These are phyloP conservation scores for Chlorociboria aeruginascens DNA, from an alignment of 495 filamentous ascomycete genomes.

Conservation along the genomic window DNA sequence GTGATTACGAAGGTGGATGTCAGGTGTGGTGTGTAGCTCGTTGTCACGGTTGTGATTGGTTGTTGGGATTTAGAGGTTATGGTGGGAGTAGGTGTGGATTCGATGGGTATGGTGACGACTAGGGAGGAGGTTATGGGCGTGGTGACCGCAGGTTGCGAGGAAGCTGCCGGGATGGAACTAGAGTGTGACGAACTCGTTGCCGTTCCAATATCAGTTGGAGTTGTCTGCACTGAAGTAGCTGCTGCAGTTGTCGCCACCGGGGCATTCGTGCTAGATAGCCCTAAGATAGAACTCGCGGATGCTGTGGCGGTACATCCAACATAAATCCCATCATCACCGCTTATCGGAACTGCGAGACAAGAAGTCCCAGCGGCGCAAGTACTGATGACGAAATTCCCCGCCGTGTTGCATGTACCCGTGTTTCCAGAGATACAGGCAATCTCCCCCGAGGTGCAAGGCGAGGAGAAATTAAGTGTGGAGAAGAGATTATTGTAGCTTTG, in stretches of 20 bases:
- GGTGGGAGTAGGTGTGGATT: no score
- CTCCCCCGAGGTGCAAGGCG: conserved; percentile 9
- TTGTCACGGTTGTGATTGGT: no score
- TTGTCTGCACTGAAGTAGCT: not conserved
- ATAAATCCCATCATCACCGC: conserved; percentile 7
- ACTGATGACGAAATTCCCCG: conserved; percentile 10
- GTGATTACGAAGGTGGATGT: no score
- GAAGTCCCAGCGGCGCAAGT: conserved; percentile 7
- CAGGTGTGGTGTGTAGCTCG: no score
- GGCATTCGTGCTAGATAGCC: not conserved
- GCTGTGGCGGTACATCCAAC: conserved; percentile 14
- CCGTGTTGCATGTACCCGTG: conserved; percentile 10
- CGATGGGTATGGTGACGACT: no score
- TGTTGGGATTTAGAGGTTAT: no score
- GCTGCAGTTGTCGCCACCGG: not conserved
- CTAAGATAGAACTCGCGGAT: conserved; percentile 5
- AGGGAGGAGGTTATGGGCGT: no score
- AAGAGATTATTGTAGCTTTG: conserved; percentile 20
- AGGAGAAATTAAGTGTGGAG: conserved; percentile 14
- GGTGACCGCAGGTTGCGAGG: no score
- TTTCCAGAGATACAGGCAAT: conserved; percentile 17
- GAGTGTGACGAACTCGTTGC: not conserved
- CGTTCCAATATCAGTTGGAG: not conserved
- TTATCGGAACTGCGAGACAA: conserved; percentile 19
- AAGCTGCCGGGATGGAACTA: no score